Evolutionary conservation across 345 rosid genomes (phyloP).

Genomic region (Reutealis trisperma): DNA sequence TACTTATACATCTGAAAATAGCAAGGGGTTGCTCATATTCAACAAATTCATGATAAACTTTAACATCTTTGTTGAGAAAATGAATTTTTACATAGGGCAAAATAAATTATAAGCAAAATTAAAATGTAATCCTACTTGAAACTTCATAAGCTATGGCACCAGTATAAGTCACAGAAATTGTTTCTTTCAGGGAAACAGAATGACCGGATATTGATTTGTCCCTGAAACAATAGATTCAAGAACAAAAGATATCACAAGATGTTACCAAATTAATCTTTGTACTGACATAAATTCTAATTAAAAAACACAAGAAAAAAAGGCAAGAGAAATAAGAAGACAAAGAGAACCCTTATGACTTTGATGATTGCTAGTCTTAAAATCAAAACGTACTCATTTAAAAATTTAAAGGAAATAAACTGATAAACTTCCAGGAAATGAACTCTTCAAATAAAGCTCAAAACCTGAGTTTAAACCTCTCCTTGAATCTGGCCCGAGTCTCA

Average conservation of each 20-base stretch:
- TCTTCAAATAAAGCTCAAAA: too few relatives aligned
- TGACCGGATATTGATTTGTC: too few relatives aligned
- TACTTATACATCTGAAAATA: too few relatives aligned
- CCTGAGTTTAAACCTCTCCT: too few relatives aligned
- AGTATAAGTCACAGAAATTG: slow-evolving; percentile 68
- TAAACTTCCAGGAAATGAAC: too few relatives aligned
- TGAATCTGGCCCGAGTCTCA: too few relatives aligned
- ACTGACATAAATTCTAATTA: too few relatives aligned
- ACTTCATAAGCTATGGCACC: slow-evolving; percentile 85
- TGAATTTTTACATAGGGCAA: background rate
- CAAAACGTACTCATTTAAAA: too few relatives aligned
- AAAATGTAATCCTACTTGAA: slow-evolving; percentile 51
- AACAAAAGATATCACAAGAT: slow-evolving; percentile 4
- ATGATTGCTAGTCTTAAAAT: too few relatives aligned
- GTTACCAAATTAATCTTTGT: background rate
- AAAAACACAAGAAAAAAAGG: too few relatives aligned
- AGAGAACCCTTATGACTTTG: background rate
- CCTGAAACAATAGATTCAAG: slow-evolving; percentile 48
- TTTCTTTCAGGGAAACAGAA: slow-evolving; percentile 76
- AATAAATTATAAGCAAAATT: background rate
- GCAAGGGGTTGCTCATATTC: too few relatives aligned
- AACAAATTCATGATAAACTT: background rate
- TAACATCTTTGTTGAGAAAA: background rate
- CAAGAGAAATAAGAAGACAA: background rate
- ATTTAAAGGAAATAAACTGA: too few relatives aligned